A percentile compares a stretch with the other conserved stretches of the same genome.
Conservation (phyloP, 768 basidiomycete species). For the Daedalea quercina region DNA sequence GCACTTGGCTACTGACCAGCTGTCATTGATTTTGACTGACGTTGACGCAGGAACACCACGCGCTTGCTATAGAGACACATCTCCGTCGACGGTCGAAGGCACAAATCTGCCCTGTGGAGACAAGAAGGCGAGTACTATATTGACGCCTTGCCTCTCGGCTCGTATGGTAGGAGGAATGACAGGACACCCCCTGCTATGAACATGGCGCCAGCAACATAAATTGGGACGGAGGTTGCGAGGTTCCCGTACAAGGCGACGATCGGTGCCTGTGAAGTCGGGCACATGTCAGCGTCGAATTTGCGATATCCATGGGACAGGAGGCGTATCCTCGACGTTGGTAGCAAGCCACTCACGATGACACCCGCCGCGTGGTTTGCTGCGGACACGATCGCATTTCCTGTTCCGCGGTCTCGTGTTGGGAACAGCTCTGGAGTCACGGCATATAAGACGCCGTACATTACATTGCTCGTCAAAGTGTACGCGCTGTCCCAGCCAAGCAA, state of each 20-base stretch:
- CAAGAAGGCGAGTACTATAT: conserved; percentile 21
- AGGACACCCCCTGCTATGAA: conserved; percentile 43
- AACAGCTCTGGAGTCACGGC: conserved; percentile 45
- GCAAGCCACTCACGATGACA: conserved; percentile 38
- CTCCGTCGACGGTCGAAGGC: too few relatives aligned
- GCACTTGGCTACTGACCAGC: too few relatives aligned
- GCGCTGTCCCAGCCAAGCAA: conserved; percentile 55
- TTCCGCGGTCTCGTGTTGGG: conserved; percentile 47
- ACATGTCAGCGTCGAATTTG: neutral
- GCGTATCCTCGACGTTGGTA: neutral
- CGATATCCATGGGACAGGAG: neutral
- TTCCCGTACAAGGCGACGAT: conserved; percentile 43
- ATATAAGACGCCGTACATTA: conserved; percentile 46
- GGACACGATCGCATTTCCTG: conserved; percentile 48
- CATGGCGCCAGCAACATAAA: conserved; percentile 44
- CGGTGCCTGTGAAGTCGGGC: conserved; percentile 28
- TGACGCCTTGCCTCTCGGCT: conserved; percentile 49
- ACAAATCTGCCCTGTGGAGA: too few relatives aligned
- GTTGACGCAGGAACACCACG: too few relatives aligned
- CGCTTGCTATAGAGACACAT: too few relatives aligned
- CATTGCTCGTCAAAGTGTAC: conserved; percentile 49
- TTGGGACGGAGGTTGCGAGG: conserved; percentile 40
- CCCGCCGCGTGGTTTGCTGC: conserved; percentile 51
- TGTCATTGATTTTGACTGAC: too few relatives aligned
- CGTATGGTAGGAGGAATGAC: conserved; percentile 45